Percentiles rank a stretch among this genome's conserved stretches.
phyloP scores from a whole-genome alignment of 179 eudicot genomes.

The Drosera spatulata region DNA sequence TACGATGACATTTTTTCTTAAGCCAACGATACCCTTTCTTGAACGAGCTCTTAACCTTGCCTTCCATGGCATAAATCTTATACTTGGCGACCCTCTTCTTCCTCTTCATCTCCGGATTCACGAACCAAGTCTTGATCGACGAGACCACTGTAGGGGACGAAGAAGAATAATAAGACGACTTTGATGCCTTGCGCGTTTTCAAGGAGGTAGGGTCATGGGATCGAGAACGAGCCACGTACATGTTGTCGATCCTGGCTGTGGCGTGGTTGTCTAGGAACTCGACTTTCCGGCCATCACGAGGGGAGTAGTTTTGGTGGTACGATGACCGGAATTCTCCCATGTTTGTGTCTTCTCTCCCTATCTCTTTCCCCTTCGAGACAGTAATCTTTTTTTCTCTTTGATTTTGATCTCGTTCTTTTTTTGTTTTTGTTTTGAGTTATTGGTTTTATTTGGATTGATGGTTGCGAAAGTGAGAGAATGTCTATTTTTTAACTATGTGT shows the following conservation, averaged over 20 bases:
- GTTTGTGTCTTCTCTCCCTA: background rate
- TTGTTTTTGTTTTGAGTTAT: too few relatives aligned
- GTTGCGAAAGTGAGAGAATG: too few relatives aligned
- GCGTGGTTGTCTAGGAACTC: conserved; percentile 10
- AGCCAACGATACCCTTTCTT: conserved; percentile 38
- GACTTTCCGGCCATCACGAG: background rate
- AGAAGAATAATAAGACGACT: background rate
- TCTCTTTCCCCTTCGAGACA: background rate
- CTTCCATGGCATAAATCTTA: conserved; percentile 34
- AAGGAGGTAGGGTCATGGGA: conserved; percentile 4
- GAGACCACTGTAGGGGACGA: background rate
- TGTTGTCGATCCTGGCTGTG: conserved; percentile 11
- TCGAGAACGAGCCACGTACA: conserved; percentile 27
- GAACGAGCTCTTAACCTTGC: conserved; percentile 35
- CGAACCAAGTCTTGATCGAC: conserved; percentile 24
- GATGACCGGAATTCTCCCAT: conserved; percentile 17
- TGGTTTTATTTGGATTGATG: too few relatives aligned
- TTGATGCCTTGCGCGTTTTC: background rate
- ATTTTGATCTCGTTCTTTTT: too few relatives aligned
- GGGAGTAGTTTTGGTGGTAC: conserved; percentile 5
- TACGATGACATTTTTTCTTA: conserved; percentile 23
- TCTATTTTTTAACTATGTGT: too few relatives aligned
- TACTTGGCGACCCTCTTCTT: conserved; percentile 39
- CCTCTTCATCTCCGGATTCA: conserved; percentile 27
- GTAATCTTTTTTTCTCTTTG: too few relatives aligned